Evolutionary conservation across 139 green algal species (phyloP), one percentile per base, ranked within the genome.

Genomic region (Microglena sp.): DNA sequence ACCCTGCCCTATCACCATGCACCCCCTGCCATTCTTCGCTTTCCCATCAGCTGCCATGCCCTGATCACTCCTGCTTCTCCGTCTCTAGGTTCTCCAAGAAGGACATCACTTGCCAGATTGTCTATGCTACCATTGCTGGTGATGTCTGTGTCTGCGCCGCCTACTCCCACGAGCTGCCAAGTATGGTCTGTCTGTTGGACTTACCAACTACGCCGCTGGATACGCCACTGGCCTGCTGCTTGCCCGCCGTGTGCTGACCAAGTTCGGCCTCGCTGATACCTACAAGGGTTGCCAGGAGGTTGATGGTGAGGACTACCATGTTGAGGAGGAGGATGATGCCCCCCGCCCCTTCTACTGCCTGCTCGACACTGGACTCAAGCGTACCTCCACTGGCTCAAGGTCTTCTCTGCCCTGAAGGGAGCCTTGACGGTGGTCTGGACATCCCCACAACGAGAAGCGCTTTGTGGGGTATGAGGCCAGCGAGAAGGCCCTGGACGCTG

Each of bases 401-500:
- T n/a, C n/a, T 71, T 72, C 50, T 57, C 67, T 22, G 29, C 8
- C 22, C 21, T 64, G 44, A 75, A 96, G 90, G 94, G 94, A 68
- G 94, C 91, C 7, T 94, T 62, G 94, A 99, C 72, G 94, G 94
- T 61, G 94, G 94, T 55, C 77, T 99, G 64, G 85, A 97, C 83
- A 94, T 99, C 60, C 94, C 43, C 94, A 99, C 90, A 95, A 86
- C 71, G 92, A 99, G 69, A 99, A 99, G 90, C 86, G 94, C 60
- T 95, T 96, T 77, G 87, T 95, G 35, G 94, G 94, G 36, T 99
- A 94, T 71, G 82, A 89, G 72, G 59, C 62, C 7, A 84, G 93
- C 31, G 70, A 64, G 79, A 98, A 98, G 87, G 81, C 83, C 69
- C 79, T 95, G 34, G 93, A 99, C 67, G 63, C 90, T 15, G 94